Percentiles rank a stretch among this genome's conserved stretches.
Evolutionary conservation across 2,329 filamentous ascomycete species (phyloP).

Genomic region (Botrytis squamosa): DNA sequence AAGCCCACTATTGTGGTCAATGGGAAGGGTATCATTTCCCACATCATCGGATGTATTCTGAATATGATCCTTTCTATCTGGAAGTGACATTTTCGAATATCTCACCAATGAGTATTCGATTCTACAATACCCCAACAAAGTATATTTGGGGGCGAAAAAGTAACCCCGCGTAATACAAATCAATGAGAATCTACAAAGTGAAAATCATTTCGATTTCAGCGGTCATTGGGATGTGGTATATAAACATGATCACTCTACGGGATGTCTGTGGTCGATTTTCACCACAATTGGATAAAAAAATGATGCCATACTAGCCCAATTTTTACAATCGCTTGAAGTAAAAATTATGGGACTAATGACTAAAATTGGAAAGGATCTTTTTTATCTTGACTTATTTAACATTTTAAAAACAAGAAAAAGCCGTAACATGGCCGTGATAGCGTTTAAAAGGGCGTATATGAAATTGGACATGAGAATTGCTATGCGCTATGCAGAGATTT

Average conservation of each 20-base stretch:
- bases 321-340: conserved; percentile 8
- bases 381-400: neutral
- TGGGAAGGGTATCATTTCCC: neutral
- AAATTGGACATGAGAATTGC: neutral
- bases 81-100: neutral
- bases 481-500: neutral
- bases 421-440: neutral
- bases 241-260: neutral
- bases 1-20: conserved; percentile 61
- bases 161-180: neutral
- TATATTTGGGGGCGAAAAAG: neutral
- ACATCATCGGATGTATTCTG: neutral
- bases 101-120: neutral
- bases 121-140: neutral
- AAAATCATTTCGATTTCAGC: neutral
- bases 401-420: neutral
- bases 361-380: neutral
- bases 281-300: conserved; percentile 11
- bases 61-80: neutral
- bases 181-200: neutral
- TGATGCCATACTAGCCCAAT: conserved; percentile 20
- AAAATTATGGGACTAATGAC: conserved; percentile 4
- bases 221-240: neutral
- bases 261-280: neutral
- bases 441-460: neutral